These are phyloP conservation scores for Globisporangium okanoganense DNA, from an alignment of 352 stramenopile species.

Conservation along the genomic window DNA sequence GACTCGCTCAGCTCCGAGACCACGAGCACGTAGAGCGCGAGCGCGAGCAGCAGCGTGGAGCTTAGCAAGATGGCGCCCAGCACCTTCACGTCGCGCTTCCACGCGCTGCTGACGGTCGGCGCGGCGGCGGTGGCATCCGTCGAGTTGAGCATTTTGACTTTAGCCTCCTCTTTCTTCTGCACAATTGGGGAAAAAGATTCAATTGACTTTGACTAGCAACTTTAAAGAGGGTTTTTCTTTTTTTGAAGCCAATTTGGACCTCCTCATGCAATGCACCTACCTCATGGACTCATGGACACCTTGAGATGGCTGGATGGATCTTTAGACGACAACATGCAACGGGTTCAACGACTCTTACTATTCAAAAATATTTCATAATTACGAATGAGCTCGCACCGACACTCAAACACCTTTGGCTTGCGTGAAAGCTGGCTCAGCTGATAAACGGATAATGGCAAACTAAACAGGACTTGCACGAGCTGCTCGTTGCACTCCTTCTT, in stretches of 20 bases:
- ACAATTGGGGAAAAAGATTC: neutral
- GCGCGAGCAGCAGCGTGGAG: slow-evolving; percentile 29
- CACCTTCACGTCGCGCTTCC: slow-evolving; percentile 49
- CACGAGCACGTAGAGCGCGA: slow-evolving; percentile 53
- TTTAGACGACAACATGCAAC: neutral
- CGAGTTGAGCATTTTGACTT: slow-evolving; percentile 12
- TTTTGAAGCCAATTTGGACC: neutral
- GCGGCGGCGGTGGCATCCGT: neutral
- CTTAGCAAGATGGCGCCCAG: slow-evolving; percentile 39
- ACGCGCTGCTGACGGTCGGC: slow-evolving; percentile 17
- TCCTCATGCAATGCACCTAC: too few species aligned
- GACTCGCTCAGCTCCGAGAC: slow-evolving; percentile 41
- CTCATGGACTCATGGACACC: too few species aligned
- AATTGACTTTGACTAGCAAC: neutral
- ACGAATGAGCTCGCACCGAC: neutral
- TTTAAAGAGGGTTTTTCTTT: neutral
- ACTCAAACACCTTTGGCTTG: neutral
- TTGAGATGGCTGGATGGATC: neutral
- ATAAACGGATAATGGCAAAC: neutral
- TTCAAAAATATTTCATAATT: slow-evolving; percentile 10
- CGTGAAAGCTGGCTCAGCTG: neutral
- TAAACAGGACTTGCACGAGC: neutral
- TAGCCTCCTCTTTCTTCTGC: neutral
- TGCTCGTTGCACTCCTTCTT: neutral
- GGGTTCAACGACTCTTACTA: neutral